Conservation (phyloP, 2,329 filamentous ascomycete species). For the Lachnellula occidentalis region DNA sequence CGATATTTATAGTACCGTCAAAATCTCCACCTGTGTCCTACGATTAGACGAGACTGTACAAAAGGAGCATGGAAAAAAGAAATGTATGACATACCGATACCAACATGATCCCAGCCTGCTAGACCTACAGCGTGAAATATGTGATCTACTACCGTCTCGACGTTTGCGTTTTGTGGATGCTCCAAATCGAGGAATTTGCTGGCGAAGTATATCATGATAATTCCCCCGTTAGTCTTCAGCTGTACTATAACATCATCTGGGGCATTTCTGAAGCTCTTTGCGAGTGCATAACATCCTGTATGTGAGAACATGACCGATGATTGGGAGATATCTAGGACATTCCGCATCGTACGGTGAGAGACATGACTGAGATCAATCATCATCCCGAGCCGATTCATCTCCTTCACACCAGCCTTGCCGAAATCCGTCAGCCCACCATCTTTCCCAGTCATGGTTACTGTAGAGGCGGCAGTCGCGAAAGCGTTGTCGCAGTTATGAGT, state of each 20-base stretch:
- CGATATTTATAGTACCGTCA: conserved; percentile 42
- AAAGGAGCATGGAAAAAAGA: background rate
- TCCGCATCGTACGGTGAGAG: conserved; percentile 55
- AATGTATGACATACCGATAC: conserved; percentile 40
- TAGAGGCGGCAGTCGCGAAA: conserved; percentile 41
- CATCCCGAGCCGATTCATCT: conserved; percentile 67
- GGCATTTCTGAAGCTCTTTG: conserved; percentile 59
- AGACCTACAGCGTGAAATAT: conserved; percentile 56
- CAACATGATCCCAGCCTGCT: conserved; percentile 62
- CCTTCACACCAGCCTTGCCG: conserved; percentile 49
- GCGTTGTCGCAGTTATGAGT: conserved; percentile 65
- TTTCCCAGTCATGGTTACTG: conserved; percentile 12
- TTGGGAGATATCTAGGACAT: conserved; percentile 45
- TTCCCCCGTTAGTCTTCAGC: conserved; percentile 48
- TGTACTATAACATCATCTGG: conserved; percentile 56
- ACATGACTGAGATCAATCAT: conserved; percentile 62
- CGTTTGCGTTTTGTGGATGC: conserved; percentile 47
- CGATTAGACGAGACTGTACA: background rate
- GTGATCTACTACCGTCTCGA: conserved; percentile 57
- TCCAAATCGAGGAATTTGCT: conserved; percentile 28
- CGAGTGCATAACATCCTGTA: conserved; percentile 52
- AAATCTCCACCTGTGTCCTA: conserved; percentile 43
- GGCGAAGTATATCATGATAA: conserved; percentile 47
- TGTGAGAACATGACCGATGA: conserved; percentile 63
- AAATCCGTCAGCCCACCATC: conserved; percentile 46